Base-by-base conservation (phyloP, 441 rosid species). In the Eruca vesicaria region DNA sequence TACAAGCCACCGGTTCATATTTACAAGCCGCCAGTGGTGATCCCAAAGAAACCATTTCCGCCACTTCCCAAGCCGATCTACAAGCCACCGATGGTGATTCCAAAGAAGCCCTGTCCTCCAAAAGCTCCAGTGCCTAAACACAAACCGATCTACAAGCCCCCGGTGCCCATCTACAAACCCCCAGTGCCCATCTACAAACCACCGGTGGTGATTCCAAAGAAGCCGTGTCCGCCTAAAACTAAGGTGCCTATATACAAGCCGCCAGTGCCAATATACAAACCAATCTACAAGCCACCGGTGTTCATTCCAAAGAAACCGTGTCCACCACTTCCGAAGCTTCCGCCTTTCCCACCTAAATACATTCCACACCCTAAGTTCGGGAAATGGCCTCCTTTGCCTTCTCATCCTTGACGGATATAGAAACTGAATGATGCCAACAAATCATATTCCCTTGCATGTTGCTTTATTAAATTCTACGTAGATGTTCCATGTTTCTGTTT, bases 331-430 rank as follows among this genome's bases (percentile, higher is more conserved):
- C 90, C 78, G 9, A 80, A 84, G 75, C 80, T 79, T 33, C 83
- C 87, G 11, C 82, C 81, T 5, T 75, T 84, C 61, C 87, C 92
- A 69, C 94, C 89, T 20, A 78, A 86, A 76, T 21, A 65, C 68
- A 64, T 78, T 77, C 80, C 82, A 74, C 86, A 86, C 67, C 91
- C 90, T 62, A 82, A 86, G 74, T 88, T 84, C 38, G 89, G 88
- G 31, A 82, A 88, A 28, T 84, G 83, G 85, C 91, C 90, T 76
- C 87, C 88, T 62, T 38, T 69, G 21, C 79, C 85, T 69, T 85
- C 89, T 32, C 76, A 73, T 45, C 80, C 85, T 66, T 84, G 73
- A 72, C 6, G 23, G 16, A 28, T 3, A 57, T 18, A 50, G 55
- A 35, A 31, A 35, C 18, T 63, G 60, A 69, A 26, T 59, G 52